These are phyloP conservation scores for Bertia moriformis DNA, from an alignment of 2,329 filamentous ascomycete genomes.

Conservation along the genomic window DNA sequence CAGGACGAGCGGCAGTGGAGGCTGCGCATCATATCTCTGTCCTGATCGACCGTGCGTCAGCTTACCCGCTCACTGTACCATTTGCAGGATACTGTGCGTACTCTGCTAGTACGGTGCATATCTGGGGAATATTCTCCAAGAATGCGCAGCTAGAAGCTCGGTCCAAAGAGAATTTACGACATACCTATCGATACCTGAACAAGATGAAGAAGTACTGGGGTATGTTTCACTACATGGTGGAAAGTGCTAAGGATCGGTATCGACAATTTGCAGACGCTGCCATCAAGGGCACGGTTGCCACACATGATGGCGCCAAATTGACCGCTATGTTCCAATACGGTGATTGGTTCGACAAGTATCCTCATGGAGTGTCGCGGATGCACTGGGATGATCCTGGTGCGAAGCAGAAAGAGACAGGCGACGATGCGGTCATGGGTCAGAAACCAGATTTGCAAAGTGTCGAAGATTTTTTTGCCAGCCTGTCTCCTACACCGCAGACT, in stretches of 20 bases:
- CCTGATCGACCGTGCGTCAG: slow-evolving; percentile 66
- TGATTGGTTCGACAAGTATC: slow-evolving; percentile 94
- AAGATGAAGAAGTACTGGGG: slow-evolving; percentile 98
- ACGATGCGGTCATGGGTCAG: slow-evolving; percentile 79
- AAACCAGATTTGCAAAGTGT: slow-evolving; percentile 85
- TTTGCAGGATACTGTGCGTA: slow-evolving; percentile 94
- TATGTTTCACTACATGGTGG: slow-evolving; percentile 93
- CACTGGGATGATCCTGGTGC: slow-evolving; percentile 68
- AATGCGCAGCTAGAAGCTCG: slow-evolving; percentile 60
- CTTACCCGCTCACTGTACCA: slow-evolving; percentile 70
- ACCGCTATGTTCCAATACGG: slow-evolving; percentile 78
- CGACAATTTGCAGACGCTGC: slow-evolving; percentile 71
- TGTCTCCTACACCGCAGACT: slow-evolving; percentile 46
- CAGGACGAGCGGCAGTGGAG: slow-evolving; percentile 61
- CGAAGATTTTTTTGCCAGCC: slow-evolving; percentile 78
- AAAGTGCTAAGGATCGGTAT: slow-evolving; percentile 82
- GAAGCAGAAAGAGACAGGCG: slow-evolving; percentile 60
- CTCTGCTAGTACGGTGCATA: slow-evolving; percentile 83
- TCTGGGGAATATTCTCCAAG: slow-evolving; percentile 79
- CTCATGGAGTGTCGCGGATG: slow-evolving; percentile 71
- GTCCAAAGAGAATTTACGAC: slow-evolving; percentile 71
- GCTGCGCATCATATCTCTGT: slow-evolving; percentile 79
- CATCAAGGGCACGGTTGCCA: slow-evolving; percentile 42
- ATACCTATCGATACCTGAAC: slow-evolving; percentile 77
- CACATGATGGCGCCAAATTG: slow-evolving; percentile 28